Evolutionary conservation across 192 early-diverging fungal species (phyloP).

Genomic region (Globomyces pollinis-pini): DNA sequence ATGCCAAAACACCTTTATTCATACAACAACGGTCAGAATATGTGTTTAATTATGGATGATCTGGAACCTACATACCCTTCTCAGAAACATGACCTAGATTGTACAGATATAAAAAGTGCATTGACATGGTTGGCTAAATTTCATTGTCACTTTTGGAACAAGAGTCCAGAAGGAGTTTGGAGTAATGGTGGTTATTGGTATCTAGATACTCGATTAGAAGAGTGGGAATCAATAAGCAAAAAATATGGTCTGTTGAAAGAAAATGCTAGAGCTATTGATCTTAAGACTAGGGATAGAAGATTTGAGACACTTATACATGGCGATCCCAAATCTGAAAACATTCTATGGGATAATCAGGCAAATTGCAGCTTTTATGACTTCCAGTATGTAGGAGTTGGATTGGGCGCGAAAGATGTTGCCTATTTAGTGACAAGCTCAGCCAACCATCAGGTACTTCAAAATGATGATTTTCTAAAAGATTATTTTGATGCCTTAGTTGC

Average conservation of each 20-base stretch:
- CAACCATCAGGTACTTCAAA: neutral
- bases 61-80: constrained; percentile 6
- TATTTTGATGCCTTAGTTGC: neutral
- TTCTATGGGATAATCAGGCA: constrained; percentile 15
- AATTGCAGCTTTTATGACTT: constrained; percentile 25
- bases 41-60: constrained; percentile 16
- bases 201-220: constrained; percentile 16
- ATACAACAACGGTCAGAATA: neutral
- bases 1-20: neutral
- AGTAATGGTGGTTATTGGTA: constrained; percentile 28
- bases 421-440: constrained; percentile 19
- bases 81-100: neutral
- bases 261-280: neutral
- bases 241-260: neutral
- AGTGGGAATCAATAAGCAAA: constrained; percentile 6
- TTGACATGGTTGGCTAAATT: constrained; percentile 25
- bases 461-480: neutral
- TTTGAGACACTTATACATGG: constrained; percentile 26
- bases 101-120: neutral
- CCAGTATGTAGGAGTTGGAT: constrained; percentile 25
- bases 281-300: neutral
- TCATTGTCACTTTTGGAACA: constrained; percentile 23
- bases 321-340: constrained; percentile 27
- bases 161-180: constrained; percentile 4
- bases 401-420: constrained; percentile 20